phyloP scores from a whole-genome alignment of 345 rosid species.

The Bruguiera sexangula region DNA sequence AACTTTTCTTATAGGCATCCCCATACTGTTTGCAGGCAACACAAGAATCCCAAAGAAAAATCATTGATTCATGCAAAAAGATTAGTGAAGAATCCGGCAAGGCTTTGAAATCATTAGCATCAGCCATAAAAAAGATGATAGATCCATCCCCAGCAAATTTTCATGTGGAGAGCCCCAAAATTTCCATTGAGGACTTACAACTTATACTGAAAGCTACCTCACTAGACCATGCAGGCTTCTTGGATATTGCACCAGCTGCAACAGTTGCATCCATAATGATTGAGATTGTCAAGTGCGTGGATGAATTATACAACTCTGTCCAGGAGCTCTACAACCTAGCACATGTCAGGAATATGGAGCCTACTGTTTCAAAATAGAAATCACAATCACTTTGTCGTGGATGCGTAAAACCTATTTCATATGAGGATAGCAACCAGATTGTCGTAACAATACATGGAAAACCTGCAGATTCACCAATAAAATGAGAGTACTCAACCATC shows the following conservation, averaged over 20 bases:
- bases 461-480: conserved; percentile 25
- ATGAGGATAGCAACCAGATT: conserved; percentile 34
- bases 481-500: conserved; percentile 16
- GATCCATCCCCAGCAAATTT: conserved; percentile 19
- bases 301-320: conserved; percentile 17
- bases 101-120: conserved; percentile 24
- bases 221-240: conserved; percentile 4
- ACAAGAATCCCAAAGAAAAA: conserved; percentile 13
- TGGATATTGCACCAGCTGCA: conserved; percentile 36
- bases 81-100: conserved; percentile 25
- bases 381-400: conserved; percentile 58
- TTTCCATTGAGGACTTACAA: conserved; percentile 19
- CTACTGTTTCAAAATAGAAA: conserved; percentile 20
- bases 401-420: conserved; percentile 46
- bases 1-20: no score
- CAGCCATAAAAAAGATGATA: conserved; percentile 27
- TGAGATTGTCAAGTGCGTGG: conserved; percentile 24
- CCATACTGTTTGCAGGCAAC: conserved; percentile 10
- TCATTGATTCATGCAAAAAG: conserved; percentile 19
- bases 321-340: conserved; percentile 21
- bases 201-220: conserved; percentile 14
- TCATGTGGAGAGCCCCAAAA: conserved; percentile 19
- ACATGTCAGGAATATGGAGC: conserved; percentile 18
- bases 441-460: conserved; percentile 35
- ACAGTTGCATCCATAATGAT: conserved; percentile 27